phyloP scores from a whole-genome alignment of 2,329 filamentous ascomycete species.

The Lachnum nothofagi region DNA sequence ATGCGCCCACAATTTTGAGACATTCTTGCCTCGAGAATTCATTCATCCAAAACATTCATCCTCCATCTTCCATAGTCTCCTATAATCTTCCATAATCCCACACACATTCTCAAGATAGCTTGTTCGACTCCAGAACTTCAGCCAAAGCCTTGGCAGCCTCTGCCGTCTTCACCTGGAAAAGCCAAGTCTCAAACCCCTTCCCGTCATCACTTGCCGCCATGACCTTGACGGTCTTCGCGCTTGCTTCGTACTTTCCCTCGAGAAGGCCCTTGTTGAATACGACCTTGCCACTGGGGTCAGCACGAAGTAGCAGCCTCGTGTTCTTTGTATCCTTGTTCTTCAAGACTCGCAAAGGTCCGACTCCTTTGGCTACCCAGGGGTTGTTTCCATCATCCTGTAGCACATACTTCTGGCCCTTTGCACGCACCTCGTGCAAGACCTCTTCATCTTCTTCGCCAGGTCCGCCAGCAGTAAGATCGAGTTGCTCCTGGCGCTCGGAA shows the following conservation, averaged over 20 bases:
- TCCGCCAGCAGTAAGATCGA: conserved; percentile 62
- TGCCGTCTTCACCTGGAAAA: conserved; percentile 61
- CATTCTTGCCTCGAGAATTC: neutral
- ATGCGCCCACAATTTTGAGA: too few species aligned
- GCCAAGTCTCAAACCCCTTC: conserved; percentile 61
- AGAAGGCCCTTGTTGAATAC: conserved; percentile 66
- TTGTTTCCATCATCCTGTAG: conserved; percentile 45
- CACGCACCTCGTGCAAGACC: conserved; percentile 63
- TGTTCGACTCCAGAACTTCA: conserved; percentile 43
- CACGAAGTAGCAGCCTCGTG: conserved; percentile 65
- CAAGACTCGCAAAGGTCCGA: conserved; percentile 67
- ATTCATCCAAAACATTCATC: neutral
- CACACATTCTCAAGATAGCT: conserved; percentile 26
- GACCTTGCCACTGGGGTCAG: conserved; percentile 69
- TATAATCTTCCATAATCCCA: neutral
- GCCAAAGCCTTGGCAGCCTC: conserved; percentile 46
- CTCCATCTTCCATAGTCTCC: too few species aligned
- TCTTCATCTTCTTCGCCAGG: conserved; percentile 70
- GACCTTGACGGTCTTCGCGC: conserved; percentile 56
- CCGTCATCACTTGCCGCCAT: conserved; percentile 54
- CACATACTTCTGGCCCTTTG: conserved; percentile 62
- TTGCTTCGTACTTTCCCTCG: conserved; percentile 56
- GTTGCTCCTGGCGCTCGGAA: conserved; percentile 59
- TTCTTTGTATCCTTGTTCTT: conserved; percentile 65
- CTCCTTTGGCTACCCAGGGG: conserved; percentile 64